Base-by-base conservation (phyloP, 1,139 yeast genomes). In the Torulaspora pretoriensis region DNA sequence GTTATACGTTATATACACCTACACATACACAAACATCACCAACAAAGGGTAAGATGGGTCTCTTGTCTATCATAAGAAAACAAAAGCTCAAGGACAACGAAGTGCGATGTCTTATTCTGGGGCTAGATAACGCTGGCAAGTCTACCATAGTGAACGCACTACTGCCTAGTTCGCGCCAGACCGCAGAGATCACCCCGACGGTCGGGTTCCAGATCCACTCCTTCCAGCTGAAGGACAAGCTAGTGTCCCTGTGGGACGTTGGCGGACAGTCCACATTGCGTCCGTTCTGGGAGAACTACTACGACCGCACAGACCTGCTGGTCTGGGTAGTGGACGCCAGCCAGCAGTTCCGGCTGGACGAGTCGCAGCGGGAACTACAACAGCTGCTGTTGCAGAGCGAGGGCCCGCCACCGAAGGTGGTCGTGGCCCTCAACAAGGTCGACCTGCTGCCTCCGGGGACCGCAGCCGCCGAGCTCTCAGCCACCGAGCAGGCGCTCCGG, bases 301-400 rank as follows among this genome's bases (percentile, higher is more conserved):
- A 85, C 60, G 97, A 89, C 52, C 80, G 79, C 54, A 85, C 96
- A 5, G 92, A 90, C 57, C 77, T 80, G 10, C 71, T 90, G 22
- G 67, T 90, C n/a, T 90, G 97, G 97, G 96, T 90, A n/a, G 75
- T 90, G 8, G 97, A 92, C 65, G 75, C 80, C 3, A 70, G 78
- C 50, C 78, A 80, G 32, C 61, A 74, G 34, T 81, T 78, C 43
- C 67, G 97, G 42, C 67, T 87, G 26, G 60, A 67, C 13, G 95
- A 84, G 63, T 84, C 85, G 50, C 73, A 74, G 49, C 52, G 52
- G 2, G 97, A 89, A 65, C 72, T 90, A 35, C 69, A 73, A 35
- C 77, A 74, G 14, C 43, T 59, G 16, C 42, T 59, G 45, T 78
- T 86, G 5, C 65, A 83, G 25, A 64, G 68, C 36, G 94, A 85